phyloP scores from a whole-genome alignment of 176 grass and related monocot genomes.

The Ensete ventricosum region DNA sequence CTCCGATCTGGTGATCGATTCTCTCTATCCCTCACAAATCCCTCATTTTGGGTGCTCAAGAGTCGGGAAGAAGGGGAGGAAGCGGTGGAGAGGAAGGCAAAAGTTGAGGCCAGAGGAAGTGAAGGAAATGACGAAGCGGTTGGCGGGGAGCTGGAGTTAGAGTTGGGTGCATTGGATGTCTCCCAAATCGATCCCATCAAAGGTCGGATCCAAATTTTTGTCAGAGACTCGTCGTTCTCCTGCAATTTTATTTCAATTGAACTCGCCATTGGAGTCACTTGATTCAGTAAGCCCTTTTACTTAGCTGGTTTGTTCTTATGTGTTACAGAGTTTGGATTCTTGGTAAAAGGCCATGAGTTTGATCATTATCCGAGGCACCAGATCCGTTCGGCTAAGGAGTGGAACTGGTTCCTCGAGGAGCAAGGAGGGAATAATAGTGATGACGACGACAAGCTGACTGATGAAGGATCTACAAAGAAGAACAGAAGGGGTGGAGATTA shows the following conservation, averaged over 20 bases:
- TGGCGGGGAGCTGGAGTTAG: conserved; percentile 21
- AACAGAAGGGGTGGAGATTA: conserved; percentile 16
- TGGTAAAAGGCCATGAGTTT: conserved; percentile 64
- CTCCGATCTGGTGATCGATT: conserved; percentile 41
- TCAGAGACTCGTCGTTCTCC: not conserved
- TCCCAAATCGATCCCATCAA: conserved; percentile 41
- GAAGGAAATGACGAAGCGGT: conserved; percentile 8
- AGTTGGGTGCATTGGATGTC: conserved; percentile 33
- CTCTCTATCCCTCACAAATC: conserved; percentile 45
- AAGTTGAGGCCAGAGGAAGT: not conserved
- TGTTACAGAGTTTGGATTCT: conserved; percentile 70
- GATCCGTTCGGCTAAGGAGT: conserved; percentile 45
- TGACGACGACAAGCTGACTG: conserved; percentile 25
- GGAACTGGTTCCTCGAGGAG: conserved; percentile 75
- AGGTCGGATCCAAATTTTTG: conserved; percentile 30
- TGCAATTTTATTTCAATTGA: not conserved
- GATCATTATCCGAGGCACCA: conserved; percentile 49
- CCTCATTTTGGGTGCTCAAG: conserved; percentile 46
- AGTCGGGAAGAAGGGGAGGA: not conserved
- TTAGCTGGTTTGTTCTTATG: not conserved
- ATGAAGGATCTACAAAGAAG: conserved; percentile 18
- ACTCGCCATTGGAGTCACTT: not conserved
- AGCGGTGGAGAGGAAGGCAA: conserved; percentile 39
- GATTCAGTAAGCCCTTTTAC: not conserved
- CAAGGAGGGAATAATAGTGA: conserved; percentile 12